phyloP scores from a whole-genome alignment of 495 filamentous ascomycete genomes.

The Tricharina praecox region DNA sequence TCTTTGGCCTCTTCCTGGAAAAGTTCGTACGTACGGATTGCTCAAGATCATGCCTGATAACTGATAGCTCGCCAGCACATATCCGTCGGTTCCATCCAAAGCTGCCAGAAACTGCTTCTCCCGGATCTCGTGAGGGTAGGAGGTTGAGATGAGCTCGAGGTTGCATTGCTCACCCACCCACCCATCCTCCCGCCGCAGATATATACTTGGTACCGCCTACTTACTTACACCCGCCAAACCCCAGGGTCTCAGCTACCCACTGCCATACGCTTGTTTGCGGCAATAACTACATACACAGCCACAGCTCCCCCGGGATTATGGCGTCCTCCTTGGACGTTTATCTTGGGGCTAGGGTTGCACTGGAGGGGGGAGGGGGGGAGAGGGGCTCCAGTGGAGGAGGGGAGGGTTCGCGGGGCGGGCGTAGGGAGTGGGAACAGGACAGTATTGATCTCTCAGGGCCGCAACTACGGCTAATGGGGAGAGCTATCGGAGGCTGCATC shows the following conservation, averaged over 20 bases:
- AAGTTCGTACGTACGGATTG: too few relatives aligned
- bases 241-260: neutral
- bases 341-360: conserved; percentile 1
- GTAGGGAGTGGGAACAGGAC: conserved; percentile 4
- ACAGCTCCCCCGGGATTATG: neutral
- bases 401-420: neutral
- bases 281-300: neutral
- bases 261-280: neutral
- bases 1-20: too few relatives aligned
- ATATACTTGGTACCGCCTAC: too few relatives aligned
- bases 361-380: neutral
- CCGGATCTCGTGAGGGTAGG: too few relatives aligned
- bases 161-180: too few relatives aligned
- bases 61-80: conserved; percentile 6
- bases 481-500: neutral
- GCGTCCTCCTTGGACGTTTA: neutral
- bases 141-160: too few relatives aligned
- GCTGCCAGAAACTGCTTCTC: too few relatives aligned
- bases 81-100: too few relatives aligned
- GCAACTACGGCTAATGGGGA: neutral
- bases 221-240: neutral
- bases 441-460: too few relatives aligned
- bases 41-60: conserved; percentile 1
- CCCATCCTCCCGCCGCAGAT: neutral
- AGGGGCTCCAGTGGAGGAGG: too few relatives aligned